These are phyloP conservation scores for Coprinopsis cinerea DNA, from an alignment of 768 basidiomycete genomes.

Conservation along the genomic window DNA sequence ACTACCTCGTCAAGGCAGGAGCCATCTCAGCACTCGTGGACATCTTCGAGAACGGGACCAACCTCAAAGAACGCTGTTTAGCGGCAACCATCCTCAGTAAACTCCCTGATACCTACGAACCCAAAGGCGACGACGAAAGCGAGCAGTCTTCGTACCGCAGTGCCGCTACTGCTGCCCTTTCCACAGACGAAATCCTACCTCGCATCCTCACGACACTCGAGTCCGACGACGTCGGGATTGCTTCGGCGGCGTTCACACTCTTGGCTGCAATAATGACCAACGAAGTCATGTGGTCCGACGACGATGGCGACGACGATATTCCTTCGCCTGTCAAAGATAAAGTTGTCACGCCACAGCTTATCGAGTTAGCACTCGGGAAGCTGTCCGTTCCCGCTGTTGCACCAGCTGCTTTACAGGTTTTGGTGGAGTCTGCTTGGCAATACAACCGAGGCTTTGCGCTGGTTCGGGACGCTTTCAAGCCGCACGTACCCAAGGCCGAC, in stretches of 20 bases:
- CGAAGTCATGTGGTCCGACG: conserved; percentile 3
- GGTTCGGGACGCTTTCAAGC: conserved; percentile 11
- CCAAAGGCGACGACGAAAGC: conserved; percentile 2
- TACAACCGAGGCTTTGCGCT: conserved; percentile 15
- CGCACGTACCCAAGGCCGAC: conserved; percentile 11
- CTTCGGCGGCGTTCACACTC: conserved; percentile 8
- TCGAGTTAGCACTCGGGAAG: conserved; percentile 7
- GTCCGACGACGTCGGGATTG: conserved; percentile 2
- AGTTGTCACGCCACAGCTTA: conserved; percentile 13
- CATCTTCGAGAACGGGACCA: conserved; percentile 7
- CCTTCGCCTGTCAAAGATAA: conserved; percentile 16
- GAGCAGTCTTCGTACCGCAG: conserved; percentile 2
- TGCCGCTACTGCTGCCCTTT: conserved; percentile 5
- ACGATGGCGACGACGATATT: conserved; percentile 10
- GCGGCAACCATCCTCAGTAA: conserved; percentile 11
- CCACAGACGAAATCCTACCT: conserved; percentile 9
- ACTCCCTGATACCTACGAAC: conserved; percentile 1
- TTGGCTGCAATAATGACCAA: conserved; percentile 9
- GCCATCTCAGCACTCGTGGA: conserved; percentile 10
- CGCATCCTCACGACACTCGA: conserved; percentile 8
- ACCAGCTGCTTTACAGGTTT: conserved; percentile 12
- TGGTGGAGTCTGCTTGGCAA: conserved; percentile 15
- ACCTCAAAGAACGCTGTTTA: conserved; percentile 2
- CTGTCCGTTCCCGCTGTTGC: conserved; percentile 9
- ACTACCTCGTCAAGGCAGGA: conserved; percentile 11